Base-by-base conservation (phyloP, 2,329 filamentous ascomycete species). In the Emmonsia crescens region DNA sequence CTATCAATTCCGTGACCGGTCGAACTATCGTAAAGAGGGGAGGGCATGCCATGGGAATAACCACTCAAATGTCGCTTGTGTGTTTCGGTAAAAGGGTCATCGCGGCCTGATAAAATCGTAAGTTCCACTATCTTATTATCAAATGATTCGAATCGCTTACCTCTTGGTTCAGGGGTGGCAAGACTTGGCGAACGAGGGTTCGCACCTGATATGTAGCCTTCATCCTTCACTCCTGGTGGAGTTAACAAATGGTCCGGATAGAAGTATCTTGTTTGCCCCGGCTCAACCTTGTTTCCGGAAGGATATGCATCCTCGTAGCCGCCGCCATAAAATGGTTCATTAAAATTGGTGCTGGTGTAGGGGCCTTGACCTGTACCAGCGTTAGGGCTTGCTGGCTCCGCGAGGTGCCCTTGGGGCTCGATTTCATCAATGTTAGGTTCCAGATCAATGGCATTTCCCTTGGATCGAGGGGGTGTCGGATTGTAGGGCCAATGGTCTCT, bases 1-100 rank as follows among this genome's bases (percentile, higher is more conserved):
- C 88, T 83, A 67, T 97, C 92, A 59, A 96, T 89, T 40, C 91
- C 92, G 64, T 85, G 86, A 59, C 93, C 93, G 1, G 89, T 96
- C 3, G 92, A 84, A 63, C 89, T 86, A 72, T 99, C 94, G 70
- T 96, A 97, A 24, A 97, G 80, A 16, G 93, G 92, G 36, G 91
- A 94, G 3, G 81, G 82, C 83, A 96, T 91, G 54, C 92, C 93
- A 70, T 96, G 91, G 8, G 93, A 96, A 78, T 96, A 88, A 57
- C 90, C 92, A 71, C 91, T 96, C 55, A 92, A 79, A 68, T 94
- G 86, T 57, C 89, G 85, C 42, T 78, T 77, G 62, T 79, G 72
- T 55, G 82, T 75, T 31, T 77, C 76, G 63, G 84, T 84, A 70
- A 91, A 91, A 0, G 87, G 84, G 72, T 94, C 89, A 27, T 82